Evolutionary conservation across 345 rosid species (phyloP), one percentile per base, ranked within the genome.

Genomic region (Aurinia saxatilis): DNA sequence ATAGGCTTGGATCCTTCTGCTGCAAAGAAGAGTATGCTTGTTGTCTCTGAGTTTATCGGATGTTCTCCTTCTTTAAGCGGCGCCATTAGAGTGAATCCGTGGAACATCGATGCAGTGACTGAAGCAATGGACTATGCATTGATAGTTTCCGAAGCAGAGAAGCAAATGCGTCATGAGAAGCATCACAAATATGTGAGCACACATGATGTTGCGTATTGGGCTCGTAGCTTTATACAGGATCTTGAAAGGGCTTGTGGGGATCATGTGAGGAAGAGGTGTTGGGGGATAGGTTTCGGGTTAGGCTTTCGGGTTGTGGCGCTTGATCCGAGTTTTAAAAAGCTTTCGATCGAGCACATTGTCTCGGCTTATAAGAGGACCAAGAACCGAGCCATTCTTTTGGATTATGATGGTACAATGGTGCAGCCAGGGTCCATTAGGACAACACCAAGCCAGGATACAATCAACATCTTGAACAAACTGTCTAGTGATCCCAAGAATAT

Each of bases 191-290:
- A 89, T 50, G 97, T 92, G 47, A 87, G 93, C 57, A 89, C 97
- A 1, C 98, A 89, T 66, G 97, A 89, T 70, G 97, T 92, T 55
- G 93, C 87, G 1, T 92, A 92, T 61, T 92, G 98, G 98, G 93
- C 98, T 0, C 84, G 57, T 9, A 92, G 98, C 78, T 92, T 92
- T 79, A 41, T 89, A 75, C 98, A 85, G 71, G 98, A 92, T 80
- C 92, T 89, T 45, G 93, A 85, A 56, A 84, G 98, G 60, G 81
- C 98, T 25, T 92, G 97, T 16, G 73, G 77, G 51, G 97, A 92
- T 57, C 98, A 89, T 58, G 60, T 77, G 61, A 82, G 88, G 78
- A 85, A 80, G 75, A 79, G 89, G 67, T 89, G 91, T 75, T 92
- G 95, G 93, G 98, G 95, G 49, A 83, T 92, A 47, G 97, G 98